Evolutionary conservation across 257 asterid genomes (phyloP), one percentile per base, ranked within the genome.

Genomic region (Schizonepeta tenuifolia): DNA sequence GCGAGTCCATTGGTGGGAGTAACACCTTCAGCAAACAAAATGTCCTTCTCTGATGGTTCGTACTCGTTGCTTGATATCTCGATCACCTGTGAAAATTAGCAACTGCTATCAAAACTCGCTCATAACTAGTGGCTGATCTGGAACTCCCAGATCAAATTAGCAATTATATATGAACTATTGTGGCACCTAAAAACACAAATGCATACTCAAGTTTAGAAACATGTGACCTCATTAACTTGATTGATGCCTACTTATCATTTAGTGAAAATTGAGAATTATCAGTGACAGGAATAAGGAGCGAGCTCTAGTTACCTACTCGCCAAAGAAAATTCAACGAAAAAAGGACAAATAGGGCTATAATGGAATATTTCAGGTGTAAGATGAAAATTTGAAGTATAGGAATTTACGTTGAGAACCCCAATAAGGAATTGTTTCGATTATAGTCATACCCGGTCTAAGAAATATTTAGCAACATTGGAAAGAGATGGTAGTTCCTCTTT

Each of bases 51-150:
- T 36, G 90, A 74, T 57, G 96, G 92, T 71, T 78, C 80, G 54
- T 87, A 87, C 51, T 86, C 91, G 38, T 81, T 66, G 74, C 96
- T 77, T 18, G 88, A 88, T 81, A 87, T 80, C 87, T 79, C 90
- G 20, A 75, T 47, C 58, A 83, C 93, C 97, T 90, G 83, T 41
- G 26, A 70, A 57, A 70, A 28, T 36, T 56, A 66, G 61, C 7
- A 56, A 41, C 49, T 38, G 53, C 26, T 67, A 77, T 76, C 38
- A 68, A 58, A 20, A 9, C 26, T 74, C 58, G 10, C 59, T 49
- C 22, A 17, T 17, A 1, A 15, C 7, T 5, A 69, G 70, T 51
- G 65, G 13, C 0, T 33, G 38, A 33, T 33, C 38, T 33, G 38
- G 38, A 33, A 33, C 8, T 33, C 38, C 38, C 8, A 33, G 38